A percentile compares a stretch with the other conserved stretches of the same genome.
Conservation (phyloP, 805 yeast genomes). For the Barnettozyma sucrosica region DNA sequence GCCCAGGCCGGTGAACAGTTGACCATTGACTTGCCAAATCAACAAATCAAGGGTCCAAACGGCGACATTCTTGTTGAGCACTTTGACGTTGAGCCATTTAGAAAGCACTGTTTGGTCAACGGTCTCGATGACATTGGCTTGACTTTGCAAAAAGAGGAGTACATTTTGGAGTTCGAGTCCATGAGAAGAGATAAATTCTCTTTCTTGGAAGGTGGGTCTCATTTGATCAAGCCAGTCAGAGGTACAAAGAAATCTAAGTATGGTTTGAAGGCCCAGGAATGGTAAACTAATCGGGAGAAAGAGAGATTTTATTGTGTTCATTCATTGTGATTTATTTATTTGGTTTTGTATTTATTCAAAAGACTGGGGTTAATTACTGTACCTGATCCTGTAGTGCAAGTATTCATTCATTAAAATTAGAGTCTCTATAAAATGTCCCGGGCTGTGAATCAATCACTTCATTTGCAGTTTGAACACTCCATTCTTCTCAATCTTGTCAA, state of each 20-base stretch:
- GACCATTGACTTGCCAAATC: conserved; percentile 81
- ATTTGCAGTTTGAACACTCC: conserved; percentile 25
- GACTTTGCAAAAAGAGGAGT: conserved; percentile 83
- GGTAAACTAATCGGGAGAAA: conserved; percentile 37
- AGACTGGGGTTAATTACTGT: background rate
- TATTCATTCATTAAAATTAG: background rate
- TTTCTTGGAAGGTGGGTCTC: conserved; percentile 88
- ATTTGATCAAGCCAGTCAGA: conserved; percentile 54
- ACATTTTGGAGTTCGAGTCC: conserved; percentile 67
- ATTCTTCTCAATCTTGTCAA: conserved; percentile 23
- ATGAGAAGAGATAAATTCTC: conserved; percentile 76
- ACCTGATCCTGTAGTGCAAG: background rate
- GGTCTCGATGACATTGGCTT: conserved; percentile 97
- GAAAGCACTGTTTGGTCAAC: conserved; percentile 90
- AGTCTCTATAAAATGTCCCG: background rate
- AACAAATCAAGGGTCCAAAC: conserved; percentile 60
- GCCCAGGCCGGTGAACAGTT: conserved; percentile 67
- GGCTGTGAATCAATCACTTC: conserved; percentile 9
- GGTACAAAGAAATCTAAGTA: conserved; percentile 65
- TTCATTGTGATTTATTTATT: conserved; percentile 3
- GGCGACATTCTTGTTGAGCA: conserved; percentile 74
- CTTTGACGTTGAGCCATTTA: conserved; percentile 84
- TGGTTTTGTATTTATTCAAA: background rate
- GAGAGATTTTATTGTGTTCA: background rate
- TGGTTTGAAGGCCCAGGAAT: conserved; percentile 69